These are phyloP conservation scores for Podospora australis DNA, from an alignment of 495 filamentous ascomycete genomes.

Conservation along the genomic window DNA sequence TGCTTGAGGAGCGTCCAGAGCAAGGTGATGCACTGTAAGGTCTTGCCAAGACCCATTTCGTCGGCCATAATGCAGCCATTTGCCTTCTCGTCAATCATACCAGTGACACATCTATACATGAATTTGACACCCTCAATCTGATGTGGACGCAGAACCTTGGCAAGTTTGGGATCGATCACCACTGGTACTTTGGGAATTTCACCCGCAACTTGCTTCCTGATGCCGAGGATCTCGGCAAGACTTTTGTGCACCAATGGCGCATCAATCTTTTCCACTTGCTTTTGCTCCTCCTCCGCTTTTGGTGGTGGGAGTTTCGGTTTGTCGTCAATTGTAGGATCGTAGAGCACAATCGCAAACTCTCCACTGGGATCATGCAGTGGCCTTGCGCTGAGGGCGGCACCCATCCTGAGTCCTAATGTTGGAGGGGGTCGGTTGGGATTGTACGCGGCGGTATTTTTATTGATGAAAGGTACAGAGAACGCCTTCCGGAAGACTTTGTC, in stretches of 20 bases:
- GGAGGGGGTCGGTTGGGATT: slow-evolving; percentile 74
- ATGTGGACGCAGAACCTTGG: slow-evolving; percentile 91
- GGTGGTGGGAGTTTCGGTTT: slow-evolving; percentile 52
- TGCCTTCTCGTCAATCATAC: slow-evolving; percentile 86
- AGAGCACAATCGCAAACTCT: slow-evolving; percentile 93
- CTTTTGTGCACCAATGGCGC: slow-evolving; percentile 86
- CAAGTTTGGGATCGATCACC: slow-evolving; percentile 87
- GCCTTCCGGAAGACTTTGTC: slow-evolving; percentile 68
- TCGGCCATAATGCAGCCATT: slow-evolving; percentile 99
- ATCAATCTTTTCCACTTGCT: slow-evolving; percentile 53
- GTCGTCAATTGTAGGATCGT: slow-evolving; percentile 92
- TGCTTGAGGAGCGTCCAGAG: slow-evolving; percentile 98
- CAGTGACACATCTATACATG: slow-evolving; percentile 87
- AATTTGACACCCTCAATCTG: slow-evolving; percentile 99
- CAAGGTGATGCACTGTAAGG: slow-evolving; percentile 59
- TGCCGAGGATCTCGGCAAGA: slow-evolving; percentile 88
- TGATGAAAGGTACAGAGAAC: slow-evolving; percentile 82
- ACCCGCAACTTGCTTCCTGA: slow-evolving; percentile 80
- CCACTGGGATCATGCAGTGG: slow-evolving; percentile 91
- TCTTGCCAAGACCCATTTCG: slow-evolving; percentile 98
- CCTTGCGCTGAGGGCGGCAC: slow-evolving; percentile 79
- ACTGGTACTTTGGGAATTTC: slow-evolving; percentile 87
- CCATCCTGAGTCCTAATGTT: slow-evolving; percentile 75
- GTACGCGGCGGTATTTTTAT: slow-evolving; percentile 67
- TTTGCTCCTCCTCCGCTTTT: slow-evolving; percentile 48